phyloP scores from a whole-genome alignment of 345 rosid genomes.

The Eucalyptus curtisii region DNA sequence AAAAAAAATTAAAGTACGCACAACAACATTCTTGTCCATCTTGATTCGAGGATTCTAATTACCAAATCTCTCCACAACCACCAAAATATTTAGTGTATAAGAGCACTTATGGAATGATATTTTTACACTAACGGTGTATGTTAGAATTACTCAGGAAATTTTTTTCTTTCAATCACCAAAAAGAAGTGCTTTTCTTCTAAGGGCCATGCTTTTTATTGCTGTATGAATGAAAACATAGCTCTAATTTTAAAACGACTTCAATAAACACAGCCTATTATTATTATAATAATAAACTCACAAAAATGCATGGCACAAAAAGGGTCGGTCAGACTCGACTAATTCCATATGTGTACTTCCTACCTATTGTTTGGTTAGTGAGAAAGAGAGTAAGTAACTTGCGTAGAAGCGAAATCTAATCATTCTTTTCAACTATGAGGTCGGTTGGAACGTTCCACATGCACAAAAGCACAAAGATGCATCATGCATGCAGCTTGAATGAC shows the following conservation, averaged over 20 bases:
- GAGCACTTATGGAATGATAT: neutral
- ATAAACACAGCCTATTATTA: neutral
- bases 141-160: neutral
- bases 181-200: neutral
- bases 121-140: neutral
- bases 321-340: neutral
- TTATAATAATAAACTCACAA: neutral
- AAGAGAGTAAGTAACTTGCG: neutral
- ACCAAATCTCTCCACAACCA: neutral
- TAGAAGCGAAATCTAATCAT: neutral
- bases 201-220: too few species aligned
- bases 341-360: neutral
- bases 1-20: neutral
- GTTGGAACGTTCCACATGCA: neutral
- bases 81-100: neutral
- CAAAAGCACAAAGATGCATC: neutral
- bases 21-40: neutral
- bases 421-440: neutral
- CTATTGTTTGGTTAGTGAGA: neutral
- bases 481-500: neutral
- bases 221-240: too few species aligned
- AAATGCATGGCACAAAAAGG: neutral
- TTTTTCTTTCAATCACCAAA: neutral
- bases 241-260: too few species aligned
- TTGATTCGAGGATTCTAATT: neutral